These are phyloP conservation scores for Zygoascus meyerae DNA, from an alignment of 1,139 yeast genomes.

Conservation along the genomic window DNA sequence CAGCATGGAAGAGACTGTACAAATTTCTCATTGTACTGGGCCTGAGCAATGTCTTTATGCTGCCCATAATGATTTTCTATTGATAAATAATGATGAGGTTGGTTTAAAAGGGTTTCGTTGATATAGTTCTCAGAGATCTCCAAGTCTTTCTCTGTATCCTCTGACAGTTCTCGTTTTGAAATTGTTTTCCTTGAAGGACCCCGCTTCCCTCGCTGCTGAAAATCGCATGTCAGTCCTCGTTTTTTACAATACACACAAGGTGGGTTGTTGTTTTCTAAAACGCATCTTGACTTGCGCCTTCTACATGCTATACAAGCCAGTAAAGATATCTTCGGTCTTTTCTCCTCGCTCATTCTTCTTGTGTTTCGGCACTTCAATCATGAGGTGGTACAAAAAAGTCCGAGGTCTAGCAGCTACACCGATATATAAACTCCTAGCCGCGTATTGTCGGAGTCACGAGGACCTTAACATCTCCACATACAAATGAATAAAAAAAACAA, in stretches of 20 bases:
- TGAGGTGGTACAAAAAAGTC: background rate
- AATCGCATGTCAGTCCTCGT: conserved; percentile 2
- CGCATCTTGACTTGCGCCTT: conserved; percentile 7
- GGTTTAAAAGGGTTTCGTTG: too few species aligned
- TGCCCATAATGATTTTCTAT: too few species aligned
- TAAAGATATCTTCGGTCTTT: background rate
- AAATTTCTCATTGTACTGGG: background rate
- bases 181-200: conserved; percentile 6
- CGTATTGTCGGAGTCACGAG: too few species aligned
- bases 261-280: background rate
- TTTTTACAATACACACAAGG: conserved; percentile 5
- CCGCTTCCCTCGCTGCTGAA: conserved; percentile 6
- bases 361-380: background rate
- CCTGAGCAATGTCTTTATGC: too few species aligned
- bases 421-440: background rate
- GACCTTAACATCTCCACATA: too few species aligned
- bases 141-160: too few species aligned
- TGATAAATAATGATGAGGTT: too few species aligned
- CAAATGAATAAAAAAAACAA: too few species aligned
- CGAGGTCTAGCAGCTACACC: background rate
- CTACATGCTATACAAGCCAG: conserved; percentile 10
- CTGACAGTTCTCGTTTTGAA: too few species aligned
- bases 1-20: background rate
- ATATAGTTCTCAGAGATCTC: too few species aligned
- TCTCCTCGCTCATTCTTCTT: background rate